phyloP scores from a whole-genome alignment of 2,329 filamentous ascomycete species.

The Pseudogymnoascus sp. region DNA sequence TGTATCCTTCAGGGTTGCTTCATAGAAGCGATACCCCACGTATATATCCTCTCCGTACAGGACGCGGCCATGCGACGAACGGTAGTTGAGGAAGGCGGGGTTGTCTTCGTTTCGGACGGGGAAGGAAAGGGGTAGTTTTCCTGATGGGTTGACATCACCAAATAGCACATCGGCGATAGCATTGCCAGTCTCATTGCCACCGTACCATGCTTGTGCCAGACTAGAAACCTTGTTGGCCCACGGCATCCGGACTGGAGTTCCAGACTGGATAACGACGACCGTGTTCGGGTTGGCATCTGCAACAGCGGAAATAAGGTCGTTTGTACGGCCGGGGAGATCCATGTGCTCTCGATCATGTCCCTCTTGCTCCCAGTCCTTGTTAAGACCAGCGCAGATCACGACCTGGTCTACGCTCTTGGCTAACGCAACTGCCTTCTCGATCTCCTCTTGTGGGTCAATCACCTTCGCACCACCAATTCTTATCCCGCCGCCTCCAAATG shows the following conservation, averaged over 20 bases:
- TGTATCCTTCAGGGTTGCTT: constrained; percentile 31
- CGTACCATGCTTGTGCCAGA: constrained; percentile 42
- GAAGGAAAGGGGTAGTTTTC: constrained; percentile 54
- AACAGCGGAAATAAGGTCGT: constrained; percentile 41
- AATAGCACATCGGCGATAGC: constrained; percentile 58
- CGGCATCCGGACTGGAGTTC: constrained; percentile 50
- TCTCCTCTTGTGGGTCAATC: constrained; percentile 50
- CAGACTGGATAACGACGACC: constrained; percentile 54
- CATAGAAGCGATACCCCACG: constrained; percentile 58
- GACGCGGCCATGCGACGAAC: constrained; percentile 48
- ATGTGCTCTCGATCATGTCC: constrained; percentile 24
- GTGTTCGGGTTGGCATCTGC: constrained; percentile 50
- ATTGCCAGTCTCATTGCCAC: constrained; percentile 59
- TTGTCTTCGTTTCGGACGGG: constrained; percentile 50
- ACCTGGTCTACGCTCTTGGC: constrained; percentile 67
- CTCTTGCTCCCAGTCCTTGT: constrained; percentile 37
- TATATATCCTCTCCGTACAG: constrained; percentile 60
- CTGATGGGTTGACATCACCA: constrained; percentile 53
- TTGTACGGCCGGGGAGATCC: constrained; percentile 23
- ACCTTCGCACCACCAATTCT: constrained; percentile 54
- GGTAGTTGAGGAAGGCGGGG: constrained; percentile 53
- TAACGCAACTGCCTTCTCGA: constrained; percentile 57
- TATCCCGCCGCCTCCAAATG: constrained; percentile 50
- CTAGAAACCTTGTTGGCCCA: constrained; percentile 38
- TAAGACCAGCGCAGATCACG: constrained; percentile 67